These are phyloP conservation scores for Zopfia rhizophila DNA, from an alignment of 2,329 filamentous ascomycete species.

Conservation along the genomic window DNA sequence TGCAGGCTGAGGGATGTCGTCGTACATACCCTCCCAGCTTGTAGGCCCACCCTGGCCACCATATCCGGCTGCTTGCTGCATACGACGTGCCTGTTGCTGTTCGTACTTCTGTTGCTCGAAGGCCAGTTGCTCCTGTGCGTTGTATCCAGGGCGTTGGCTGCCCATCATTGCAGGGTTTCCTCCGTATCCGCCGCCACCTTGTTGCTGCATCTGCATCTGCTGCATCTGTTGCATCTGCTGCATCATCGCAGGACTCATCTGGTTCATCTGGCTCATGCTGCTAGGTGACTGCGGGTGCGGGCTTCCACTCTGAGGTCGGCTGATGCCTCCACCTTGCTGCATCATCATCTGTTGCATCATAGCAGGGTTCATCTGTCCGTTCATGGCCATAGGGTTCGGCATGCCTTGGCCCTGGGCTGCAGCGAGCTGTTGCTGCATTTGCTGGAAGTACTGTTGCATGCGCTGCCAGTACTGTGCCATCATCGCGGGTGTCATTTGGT, in stretches of 20 bases:
- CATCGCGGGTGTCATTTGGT: conserved; percentile 90
- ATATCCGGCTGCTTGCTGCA: conserved; percentile 55
- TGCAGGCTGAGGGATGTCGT: conserved; percentile 88
- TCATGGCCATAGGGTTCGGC: conserved; percentile 53
- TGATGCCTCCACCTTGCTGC: conserved; percentile 47
- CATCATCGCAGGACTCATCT: conserved; percentile 79
- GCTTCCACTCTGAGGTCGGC: conserved; percentile 38
- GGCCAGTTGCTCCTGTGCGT: conserved; percentile 75
- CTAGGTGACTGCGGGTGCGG: conserved; percentile 49
- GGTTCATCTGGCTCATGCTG: conserved; percentile 52
- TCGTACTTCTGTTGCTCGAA: conserved; percentile 85
- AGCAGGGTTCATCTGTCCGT: conserved; percentile 68
- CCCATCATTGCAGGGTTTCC: conserved; percentile 42
- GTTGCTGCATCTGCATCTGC: conserved; percentile 69
- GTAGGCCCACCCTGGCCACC: conserved; percentile 73
- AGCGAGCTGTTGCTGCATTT: conserved; percentile 94
- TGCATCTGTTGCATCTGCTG: conserved; percentile 82
- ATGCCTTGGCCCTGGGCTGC: conserved; percentile 53
- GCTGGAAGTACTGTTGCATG: conserved; percentile 96
- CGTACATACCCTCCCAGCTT: conserved; percentile 98
- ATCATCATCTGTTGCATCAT: conserved; percentile 57
- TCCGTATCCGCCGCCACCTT: conserved; percentile 55
- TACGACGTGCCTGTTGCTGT: conserved; percentile 70
- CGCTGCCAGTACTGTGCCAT: conserved; percentile 99
- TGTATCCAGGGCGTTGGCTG: conserved; percentile 64